These are phyloP conservation scores for Lunularia cruciata DNA, from an alignment of 225 moss, liverwort and hornwort genomes.

Conservation along the genomic window DNA sequence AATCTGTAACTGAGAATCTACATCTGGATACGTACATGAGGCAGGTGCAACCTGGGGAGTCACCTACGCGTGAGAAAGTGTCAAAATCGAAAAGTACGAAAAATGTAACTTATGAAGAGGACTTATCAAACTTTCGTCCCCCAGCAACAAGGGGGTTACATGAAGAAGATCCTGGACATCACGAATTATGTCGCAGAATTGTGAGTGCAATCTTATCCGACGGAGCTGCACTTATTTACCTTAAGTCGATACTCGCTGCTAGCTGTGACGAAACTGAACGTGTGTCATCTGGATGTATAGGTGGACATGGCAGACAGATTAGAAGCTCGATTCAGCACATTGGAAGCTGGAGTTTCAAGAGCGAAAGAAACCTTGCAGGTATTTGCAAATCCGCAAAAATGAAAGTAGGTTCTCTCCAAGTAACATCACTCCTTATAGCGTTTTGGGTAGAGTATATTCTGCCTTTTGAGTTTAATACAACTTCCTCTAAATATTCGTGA, in stretches of 20 bases:
- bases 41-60: slow-evolving; percentile 22
- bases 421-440: too few species aligned
- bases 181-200: slow-evolving; percentile 40
- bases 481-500: too few species aligned
- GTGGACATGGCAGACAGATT: slow-evolving; percentile 43
- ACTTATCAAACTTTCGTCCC: not conserved
- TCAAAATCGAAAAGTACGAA: slow-evolving; percentile 7
- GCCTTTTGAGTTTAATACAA: too few species aligned
- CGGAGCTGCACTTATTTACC: too few species aligned
- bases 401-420: too few species aligned
- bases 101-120: slow-evolving; percentile 6
- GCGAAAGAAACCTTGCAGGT: slow-evolving; percentile 44
- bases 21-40: slow-evolving; percentile 13
- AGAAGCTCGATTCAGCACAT: slow-evolving; percentile 40
- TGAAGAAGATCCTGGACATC: slow-evolving; percentile 21
- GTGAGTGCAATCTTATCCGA: slow-evolving; percentile 33
- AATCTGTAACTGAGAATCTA: too few species aligned
- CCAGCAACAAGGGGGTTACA: slow-evolving; percentile 3
- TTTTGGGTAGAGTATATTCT: too few species aligned
- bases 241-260: too few species aligned
- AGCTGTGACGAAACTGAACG: not conserved
- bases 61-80: slow-evolving; percentile 6
- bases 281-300: slow-evolving; percentile 17
- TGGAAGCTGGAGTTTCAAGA: slow-evolving; percentile 40
- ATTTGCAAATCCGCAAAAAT: too few species aligned